phyloP scores from a whole-genome alignment of 805 yeast species.

The Hyphopichia homilentoma region DNA sequence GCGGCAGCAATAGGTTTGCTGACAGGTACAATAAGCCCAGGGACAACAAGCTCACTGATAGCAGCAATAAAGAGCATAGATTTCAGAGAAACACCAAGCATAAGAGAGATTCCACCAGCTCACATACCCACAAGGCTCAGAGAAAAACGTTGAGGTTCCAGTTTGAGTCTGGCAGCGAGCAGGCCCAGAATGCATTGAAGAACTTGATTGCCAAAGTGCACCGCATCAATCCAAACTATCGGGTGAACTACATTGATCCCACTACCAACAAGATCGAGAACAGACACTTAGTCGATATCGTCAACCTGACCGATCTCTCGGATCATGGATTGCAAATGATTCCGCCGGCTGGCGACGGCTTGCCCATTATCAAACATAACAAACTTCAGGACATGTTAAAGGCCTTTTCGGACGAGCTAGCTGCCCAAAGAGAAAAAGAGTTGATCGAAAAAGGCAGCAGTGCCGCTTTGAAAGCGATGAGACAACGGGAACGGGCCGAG shows the following conservation, averaged over 20 bases:
- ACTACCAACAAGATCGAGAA: slow-evolving; percentile 16
- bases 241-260: slow-evolving; percentile 25
- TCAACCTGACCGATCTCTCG: slow-evolving; percentile 25
- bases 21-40: too few species aligned
- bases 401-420: slow-evolving; percentile 27
- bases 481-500: slow-evolving; percentile 26
- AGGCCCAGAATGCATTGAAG: slow-evolving; percentile 23
- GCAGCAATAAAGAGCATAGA: too few species aligned
- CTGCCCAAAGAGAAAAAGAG: slow-evolving; percentile 25
- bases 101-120: too few species aligned
- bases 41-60: too few species aligned
- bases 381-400: slow-evolving; percentile 30
- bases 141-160: slow-evolving; percentile 14
- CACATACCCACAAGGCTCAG: too few species aligned
- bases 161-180: slow-evolving; percentile 22
- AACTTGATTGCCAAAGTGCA: slow-evolving; percentile 20
- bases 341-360: slow-evolving; percentile 12
- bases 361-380: slow-evolving; percentile 26
- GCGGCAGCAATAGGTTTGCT: too few species aligned
- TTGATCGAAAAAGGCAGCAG: slow-evolving; percentile 31
- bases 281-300: slow-evolving; percentile 26
- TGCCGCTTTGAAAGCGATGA: slow-evolving; percentile 24
- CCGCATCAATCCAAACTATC: slow-evolving; percentile 12
- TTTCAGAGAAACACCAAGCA: too few species aligned
- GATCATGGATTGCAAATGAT: slow-evolving; percentile 21